phyloP scores from a whole-genome alignment of 345 rosid species.

The Brassica rapa region DNA sequence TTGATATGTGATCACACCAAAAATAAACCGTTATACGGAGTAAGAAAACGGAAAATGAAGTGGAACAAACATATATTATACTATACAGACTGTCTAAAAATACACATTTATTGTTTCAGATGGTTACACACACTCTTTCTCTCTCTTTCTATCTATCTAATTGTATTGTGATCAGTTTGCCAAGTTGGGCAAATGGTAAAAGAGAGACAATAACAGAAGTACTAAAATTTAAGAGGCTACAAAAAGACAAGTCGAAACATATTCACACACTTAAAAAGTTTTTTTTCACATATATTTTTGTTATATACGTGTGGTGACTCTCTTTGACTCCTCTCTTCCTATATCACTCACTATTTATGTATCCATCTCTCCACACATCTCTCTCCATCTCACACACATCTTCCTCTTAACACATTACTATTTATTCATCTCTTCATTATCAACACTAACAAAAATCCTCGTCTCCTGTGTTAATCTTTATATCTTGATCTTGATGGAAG shows the following conservation, averaged over 20 bases:
- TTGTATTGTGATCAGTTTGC: slow-evolving; percentile 42
- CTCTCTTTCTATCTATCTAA: slow-evolving; percentile 28
- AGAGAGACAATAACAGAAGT: slow-evolving; percentile 43
- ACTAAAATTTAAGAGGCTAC: slow-evolving; percentile 42
- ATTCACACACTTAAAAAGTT: slow-evolving; percentile 39
- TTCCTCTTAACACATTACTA: slow-evolving; percentile 31
- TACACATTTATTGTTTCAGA: slow-evolving; percentile 22
- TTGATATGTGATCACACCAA: slow-evolving; percentile 24
- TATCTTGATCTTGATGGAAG: slow-evolving; percentile 44
- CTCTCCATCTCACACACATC: slow-evolving; percentile 41
- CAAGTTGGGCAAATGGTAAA: slow-evolving; percentile 39
- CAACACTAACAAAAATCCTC: slow-evolving; percentile 19
- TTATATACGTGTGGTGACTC: slow-evolving; percentile 40
- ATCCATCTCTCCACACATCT: slow-evolving; percentile 45
- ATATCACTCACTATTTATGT: slow-evolving; percentile 41
- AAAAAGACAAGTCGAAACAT: slow-evolving; percentile 41
- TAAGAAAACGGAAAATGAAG: slow-evolving; percentile 26
- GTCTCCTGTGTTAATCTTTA: slow-evolving; percentile 19
- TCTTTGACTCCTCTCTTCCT: slow-evolving; percentile 45
- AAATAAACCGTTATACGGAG: slow-evolving; percentile 29
- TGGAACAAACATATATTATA: slow-evolving; percentile 31
- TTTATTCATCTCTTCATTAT: slow-evolving; percentile 34
- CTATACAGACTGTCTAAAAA: slow-evolving; percentile 29
- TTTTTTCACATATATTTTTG: slow-evolving; percentile 20
- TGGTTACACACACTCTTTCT: slow-evolving; percentile 27